Base-by-base conservation (phyloP, 495 filamentous ascomycete species). In the Aspergillus sclerotioniger region DNA sequence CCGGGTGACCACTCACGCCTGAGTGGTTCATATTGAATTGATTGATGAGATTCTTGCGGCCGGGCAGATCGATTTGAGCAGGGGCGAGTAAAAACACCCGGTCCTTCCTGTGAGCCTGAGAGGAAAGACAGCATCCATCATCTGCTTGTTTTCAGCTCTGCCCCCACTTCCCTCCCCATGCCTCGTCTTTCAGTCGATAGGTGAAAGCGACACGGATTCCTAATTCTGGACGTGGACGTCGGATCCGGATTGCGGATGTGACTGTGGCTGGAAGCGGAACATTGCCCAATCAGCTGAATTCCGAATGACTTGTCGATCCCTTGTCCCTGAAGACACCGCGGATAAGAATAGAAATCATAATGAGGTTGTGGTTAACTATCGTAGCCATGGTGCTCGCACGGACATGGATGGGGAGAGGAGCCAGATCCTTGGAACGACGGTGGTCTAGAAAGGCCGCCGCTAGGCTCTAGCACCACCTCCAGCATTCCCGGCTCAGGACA, bases 351-450 rank as follows among this genome's bases (percentile, higher is more conserved):
- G 48, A 50, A 41, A 50, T 50, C 28, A 50, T 31, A 50, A 49
- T 49, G 46, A 49, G 47, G 47, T 32, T 32, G 21, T 50, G 28
- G 28, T 32, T 28, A 16, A 50, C 12, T 50, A 33, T 56, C 54
- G 47, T 21, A 58, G 56, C 51, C 56, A 46, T 13, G 19, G 48
- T 58, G 48, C 49, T 49, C 54, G 49, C 45, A 54, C 33, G 61
- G 47, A 44, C 37, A 51, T 32, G 45, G 54, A 53, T 57, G 52
- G 6, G 33, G 25, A 31, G 39, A 8, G 17, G 44, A 51, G 4
- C 51, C 47, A 54, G 65, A 71, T 60, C 72, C 69, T 63, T 62
- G 72, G 69, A 70, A 71, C 63, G 56, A 56, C 47, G 57, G 56
- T 45, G 59, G 71, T 69, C 69, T 71, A 67, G 67, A 73, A 69